Evolutionary conservation across 208 protist genomes (phyloP).

Genomic region (Leptomonas seymouri): DNA sequence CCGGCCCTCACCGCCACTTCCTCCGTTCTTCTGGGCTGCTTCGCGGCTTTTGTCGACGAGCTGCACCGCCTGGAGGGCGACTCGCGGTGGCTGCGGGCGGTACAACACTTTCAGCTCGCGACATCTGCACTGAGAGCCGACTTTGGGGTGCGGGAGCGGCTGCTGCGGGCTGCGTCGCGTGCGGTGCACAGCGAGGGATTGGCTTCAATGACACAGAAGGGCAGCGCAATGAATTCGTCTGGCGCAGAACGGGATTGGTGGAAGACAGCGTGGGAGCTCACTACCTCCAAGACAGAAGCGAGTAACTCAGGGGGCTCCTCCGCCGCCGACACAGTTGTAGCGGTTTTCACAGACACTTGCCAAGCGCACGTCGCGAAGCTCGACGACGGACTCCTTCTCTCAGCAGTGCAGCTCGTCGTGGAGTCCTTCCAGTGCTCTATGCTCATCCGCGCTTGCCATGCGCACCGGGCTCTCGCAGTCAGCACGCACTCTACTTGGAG

Average conservation of each 20-base stretch:
- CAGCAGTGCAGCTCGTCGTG: conserved; percentile 21
- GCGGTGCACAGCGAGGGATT: conserved; percentile 5
- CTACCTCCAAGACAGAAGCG: conserved; percentile 2
- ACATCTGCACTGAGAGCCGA: conserved; percentile 7
- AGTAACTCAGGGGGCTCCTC: neutral
- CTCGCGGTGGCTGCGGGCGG: conserved; percentile 11
- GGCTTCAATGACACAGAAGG: neutral
- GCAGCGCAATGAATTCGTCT: neutral
- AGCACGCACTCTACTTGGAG: neutral
- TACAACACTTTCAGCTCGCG: conserved; percentile 10
- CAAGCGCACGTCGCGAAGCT: conserved; percentile 25
- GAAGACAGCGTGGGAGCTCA: conserved; percentile 15
- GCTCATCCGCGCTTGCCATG: conserved; percentile 1
- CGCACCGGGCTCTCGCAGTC: neutral
- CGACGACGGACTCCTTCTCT: conserved; percentile 32
- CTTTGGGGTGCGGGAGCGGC: conserved; percentile 7
- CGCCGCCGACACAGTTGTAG: neutral
- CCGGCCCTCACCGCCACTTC: conserved; percentile 32
- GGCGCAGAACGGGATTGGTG: conserved; percentile 17
- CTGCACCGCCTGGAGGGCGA: conserved; percentile 6
- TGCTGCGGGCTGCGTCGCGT: conserved; percentile 18
- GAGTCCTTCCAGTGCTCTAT: conserved; percentile 20
- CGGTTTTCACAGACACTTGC: neutral
- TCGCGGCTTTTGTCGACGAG: conserved; percentile 28
- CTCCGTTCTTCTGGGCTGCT: conserved; percentile 29